A percentile compares a stretch with the other conserved stretches of the same genome.
Evolutionary conservation across 1,284 basidiomycete genomes (phyloP).

Genomic region (Rhodofomes roseus): DNA sequence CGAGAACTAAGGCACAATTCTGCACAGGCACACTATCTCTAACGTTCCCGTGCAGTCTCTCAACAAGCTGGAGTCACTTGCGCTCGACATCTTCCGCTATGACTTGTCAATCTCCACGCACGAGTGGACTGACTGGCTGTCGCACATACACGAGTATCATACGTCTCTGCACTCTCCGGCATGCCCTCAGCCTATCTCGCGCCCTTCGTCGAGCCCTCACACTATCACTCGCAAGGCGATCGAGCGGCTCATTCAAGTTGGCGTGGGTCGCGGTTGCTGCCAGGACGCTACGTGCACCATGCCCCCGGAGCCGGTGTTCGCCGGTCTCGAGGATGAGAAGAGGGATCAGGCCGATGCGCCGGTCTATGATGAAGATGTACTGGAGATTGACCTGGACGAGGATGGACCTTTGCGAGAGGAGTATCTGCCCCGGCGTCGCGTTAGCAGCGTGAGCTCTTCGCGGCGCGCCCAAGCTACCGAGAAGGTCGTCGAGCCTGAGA

Average conservation of each 20-base stretch:
- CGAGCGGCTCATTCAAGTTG: conserved; percentile 59
- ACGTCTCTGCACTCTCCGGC: conserved; percentile 51
- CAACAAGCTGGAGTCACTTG: conserved; percentile 66
- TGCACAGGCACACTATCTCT: conserved; percentile 82
- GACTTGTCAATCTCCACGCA: conserved; percentile 61
- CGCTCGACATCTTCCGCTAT: conserved; percentile 64
- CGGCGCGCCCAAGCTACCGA: conserved; percentile 29
- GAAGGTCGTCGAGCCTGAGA: conserved; percentile 27
- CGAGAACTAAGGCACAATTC: no score
- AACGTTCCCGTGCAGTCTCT: conserved; percentile 63
- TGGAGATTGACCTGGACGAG: conserved; percentile 76
- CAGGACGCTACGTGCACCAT: conserved; percentile 13
- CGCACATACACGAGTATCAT: conserved; percentile 60
- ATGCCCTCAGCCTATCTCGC: conserved; percentile 72
- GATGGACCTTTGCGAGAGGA: conserved; percentile 77
- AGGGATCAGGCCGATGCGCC: conserved; percentile 44
- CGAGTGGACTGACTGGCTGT: conserved; percentile 70
- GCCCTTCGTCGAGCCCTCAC: conserved; percentile 67
- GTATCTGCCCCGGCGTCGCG: conserved; percentile 68
- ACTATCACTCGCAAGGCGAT: conserved; percentile 64
- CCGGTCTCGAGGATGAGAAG: conserved; percentile 61
- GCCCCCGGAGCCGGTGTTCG: conserved; percentile 60
- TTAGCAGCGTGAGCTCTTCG: conserved; percentile 33
- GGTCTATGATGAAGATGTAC: conserved; percentile 39
- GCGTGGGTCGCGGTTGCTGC: conserved; percentile 18